Conservation (phyloP, 257 asterid species). For the Knoxia roxburghii region DNA sequence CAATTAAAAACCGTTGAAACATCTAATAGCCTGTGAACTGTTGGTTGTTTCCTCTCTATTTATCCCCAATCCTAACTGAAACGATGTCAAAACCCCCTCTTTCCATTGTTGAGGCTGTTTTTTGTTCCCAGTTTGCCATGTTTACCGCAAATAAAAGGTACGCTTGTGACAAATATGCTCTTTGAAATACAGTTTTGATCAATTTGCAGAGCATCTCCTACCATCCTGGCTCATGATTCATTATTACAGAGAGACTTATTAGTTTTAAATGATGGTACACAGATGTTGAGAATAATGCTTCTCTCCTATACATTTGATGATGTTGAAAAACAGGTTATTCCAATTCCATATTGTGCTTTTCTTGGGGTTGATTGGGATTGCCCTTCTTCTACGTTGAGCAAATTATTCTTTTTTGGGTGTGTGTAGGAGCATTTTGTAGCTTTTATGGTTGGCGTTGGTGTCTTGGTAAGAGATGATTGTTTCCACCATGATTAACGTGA, state of each 20-base stretch:
- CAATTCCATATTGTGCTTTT: no score
- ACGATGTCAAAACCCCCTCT: neutral
- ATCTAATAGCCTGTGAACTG: neutral
- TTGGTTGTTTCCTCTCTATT: slow-evolving; percentile 2
- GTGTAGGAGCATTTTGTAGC: no score
- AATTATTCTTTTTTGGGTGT: no score
- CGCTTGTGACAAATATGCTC: neutral
- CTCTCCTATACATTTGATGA: no score
- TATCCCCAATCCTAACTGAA: neutral
- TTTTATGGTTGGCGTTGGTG: no score
- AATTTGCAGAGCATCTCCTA: neutral
- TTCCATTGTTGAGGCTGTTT: neutral
- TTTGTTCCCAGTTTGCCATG: neutral
- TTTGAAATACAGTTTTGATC: neutral
- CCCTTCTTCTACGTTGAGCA: no score
- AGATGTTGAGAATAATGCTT: no score
- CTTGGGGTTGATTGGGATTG: no score
- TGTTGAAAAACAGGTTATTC: no score
- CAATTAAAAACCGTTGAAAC: slow-evolving; percentile 4
- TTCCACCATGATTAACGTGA: neutral
- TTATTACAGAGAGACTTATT: neutral
- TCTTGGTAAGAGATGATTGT: neutral
- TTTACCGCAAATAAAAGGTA: slow-evolving; percentile 18
- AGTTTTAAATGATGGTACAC: neutral
- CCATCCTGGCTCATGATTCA: neutral